Base-by-base conservation (phyloP, 257 asterid genomes). In the Solanum chilense region DNA sequence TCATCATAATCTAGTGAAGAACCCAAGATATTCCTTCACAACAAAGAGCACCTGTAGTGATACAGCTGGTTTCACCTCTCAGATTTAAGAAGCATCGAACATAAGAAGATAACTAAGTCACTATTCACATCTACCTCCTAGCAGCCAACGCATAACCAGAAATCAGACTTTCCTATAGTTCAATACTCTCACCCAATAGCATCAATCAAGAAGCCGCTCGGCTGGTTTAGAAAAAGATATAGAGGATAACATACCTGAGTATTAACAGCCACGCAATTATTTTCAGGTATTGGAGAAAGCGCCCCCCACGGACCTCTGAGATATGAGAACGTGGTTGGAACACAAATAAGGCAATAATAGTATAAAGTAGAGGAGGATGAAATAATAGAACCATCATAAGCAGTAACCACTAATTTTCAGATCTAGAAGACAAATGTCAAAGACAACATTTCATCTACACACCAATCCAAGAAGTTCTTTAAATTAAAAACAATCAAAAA, bases 281-380 rank as follows among this genome's bases (percentile, higher is more conserved):
- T 97, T 92, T 97, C 98, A 1, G 99, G 99, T 86, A 94, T 92
- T 12, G 99, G 97, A 74, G 99, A 95, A 90, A 97, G 99, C 44
- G 98, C 92, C 80, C 98, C 96, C 99, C 99, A 94, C 23, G 99
- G 99, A 89, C 99, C 99, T 89, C 99, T 97, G 92, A 71, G 77
- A 75, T 60, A 82, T n/a, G 77, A 74, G 88, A 83, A 85, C 77
- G 75, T 75, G 87, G 78, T 80, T 47, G 21, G 85, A 80, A 81
- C 85, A 81, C 23, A 49, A 81, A 23, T 23, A 42, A 6, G 37
- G 85, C 9, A 49, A 49, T 18, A 29, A 47, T 49, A 49, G 85
- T 47, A 18, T 18, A 15, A 44, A 25, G 84, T 44, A 77, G 18
- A 49, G 66, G 42, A 80, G 52, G 85, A 81, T 49, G 44, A 18